These are phyloP conservation scores for Cyberlindnera lachancei DNA, from an alignment of 805 yeast species.

Conservation along the genomic window DNA sequence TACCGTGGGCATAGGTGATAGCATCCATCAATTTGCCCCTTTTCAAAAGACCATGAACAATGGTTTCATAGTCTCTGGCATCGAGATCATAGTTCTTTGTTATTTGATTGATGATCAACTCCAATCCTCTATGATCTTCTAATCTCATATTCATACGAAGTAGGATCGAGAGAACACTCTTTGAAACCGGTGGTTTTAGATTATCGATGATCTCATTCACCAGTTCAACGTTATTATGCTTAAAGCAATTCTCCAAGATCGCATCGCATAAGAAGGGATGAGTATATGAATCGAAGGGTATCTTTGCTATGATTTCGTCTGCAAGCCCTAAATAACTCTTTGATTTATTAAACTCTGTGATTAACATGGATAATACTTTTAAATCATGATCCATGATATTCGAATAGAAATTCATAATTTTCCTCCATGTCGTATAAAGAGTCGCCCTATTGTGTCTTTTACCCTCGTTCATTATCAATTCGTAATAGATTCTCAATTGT, in stretches of 20 bases:
- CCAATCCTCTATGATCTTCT: conserved; percentile 15
- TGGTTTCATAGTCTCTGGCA: conserved; percentile 13
- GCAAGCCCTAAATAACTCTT: conserved; percentile 8
- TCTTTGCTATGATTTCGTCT: conserved; percentile 11
- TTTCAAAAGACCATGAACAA: conserved; percentile 13
- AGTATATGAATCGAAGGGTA: conserved; percentile 9
- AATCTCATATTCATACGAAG: conserved; percentile 13
- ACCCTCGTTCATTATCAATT: conserved; percentile 11
- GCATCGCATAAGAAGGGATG: conserved; percentile 9
- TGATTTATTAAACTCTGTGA: conserved; percentile 10
- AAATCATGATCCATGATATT: conserved; percentile 14
- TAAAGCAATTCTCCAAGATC: conserved; percentile 9
- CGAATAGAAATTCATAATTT: conserved; percentile 8
- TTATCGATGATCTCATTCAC: conserved; percentile 11
- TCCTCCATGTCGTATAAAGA: conserved; percentile 16
- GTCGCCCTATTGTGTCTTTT: conserved; percentile 14
- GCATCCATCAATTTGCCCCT: conserved; percentile 9
- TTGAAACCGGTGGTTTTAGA: conserved; percentile 11
- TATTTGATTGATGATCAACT: conserved; percentile 15
- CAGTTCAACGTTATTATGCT: conserved; percentile 5
- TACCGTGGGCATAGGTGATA: conserved; percentile 2
- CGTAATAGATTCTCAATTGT: conserved; percentile 7
- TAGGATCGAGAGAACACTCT: conserved; percentile 11
- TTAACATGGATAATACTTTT: conserved; percentile 8
- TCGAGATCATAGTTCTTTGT: conserved; percentile 9